These are phyloP conservation scores for Phytomonas sp. DNA, from an alignment of 208 protist genomes.

Conservation along the genomic window DNA sequence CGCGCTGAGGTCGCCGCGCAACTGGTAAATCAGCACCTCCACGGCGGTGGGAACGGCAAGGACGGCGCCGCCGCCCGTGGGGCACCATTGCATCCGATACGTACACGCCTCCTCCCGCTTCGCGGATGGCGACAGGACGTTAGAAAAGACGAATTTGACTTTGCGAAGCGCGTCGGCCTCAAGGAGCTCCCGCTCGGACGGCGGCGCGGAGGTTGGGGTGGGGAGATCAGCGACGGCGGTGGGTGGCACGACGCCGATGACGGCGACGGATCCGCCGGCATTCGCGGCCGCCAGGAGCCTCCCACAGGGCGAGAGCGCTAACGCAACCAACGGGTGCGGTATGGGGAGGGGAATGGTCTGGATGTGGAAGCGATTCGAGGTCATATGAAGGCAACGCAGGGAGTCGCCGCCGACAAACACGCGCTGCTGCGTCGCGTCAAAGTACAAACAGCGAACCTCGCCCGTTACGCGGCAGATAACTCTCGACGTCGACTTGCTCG, in stretches of 20 bases:
- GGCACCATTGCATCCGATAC: constrained; percentile 58
- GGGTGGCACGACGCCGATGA: constrained; percentile 19
- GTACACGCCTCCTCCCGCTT: constrained; percentile 33
- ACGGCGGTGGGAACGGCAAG: constrained; percentile 39
- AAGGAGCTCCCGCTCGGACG: neutral
- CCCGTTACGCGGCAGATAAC: constrained; percentile 74
- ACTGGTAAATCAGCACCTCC: constrained; percentile 32
- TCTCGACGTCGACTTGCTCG: constrained; percentile 27
- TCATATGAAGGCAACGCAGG: constrained; percentile 62
- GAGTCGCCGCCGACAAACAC: constrained; percentile 84
- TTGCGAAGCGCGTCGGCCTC: neutral
- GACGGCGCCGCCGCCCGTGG: constrained; percentile 11
- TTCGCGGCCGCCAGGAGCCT: constrained; percentile 54
- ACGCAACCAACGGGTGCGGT: constrained; percentile 50
- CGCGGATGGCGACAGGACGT: constrained; percentile 29
- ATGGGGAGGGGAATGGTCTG: constrained; percentile 44
- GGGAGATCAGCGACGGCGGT: neutral
- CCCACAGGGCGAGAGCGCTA: constrained; percentile 62
- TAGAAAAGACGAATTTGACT: constrained; percentile 22
- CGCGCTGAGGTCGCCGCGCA: neutral
- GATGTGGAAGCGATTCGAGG: constrained; percentile 29
- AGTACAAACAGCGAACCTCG: constrained; percentile 58
- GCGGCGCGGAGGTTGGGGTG: constrained; percentile 2
- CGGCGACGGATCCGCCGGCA: constrained; percentile 39
- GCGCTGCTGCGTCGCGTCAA: constrained; percentile 46